Evolutionary conservation across 352 stramenopile species (phyloP).

Genomic region (Thalassiosira sp.): DNA sequence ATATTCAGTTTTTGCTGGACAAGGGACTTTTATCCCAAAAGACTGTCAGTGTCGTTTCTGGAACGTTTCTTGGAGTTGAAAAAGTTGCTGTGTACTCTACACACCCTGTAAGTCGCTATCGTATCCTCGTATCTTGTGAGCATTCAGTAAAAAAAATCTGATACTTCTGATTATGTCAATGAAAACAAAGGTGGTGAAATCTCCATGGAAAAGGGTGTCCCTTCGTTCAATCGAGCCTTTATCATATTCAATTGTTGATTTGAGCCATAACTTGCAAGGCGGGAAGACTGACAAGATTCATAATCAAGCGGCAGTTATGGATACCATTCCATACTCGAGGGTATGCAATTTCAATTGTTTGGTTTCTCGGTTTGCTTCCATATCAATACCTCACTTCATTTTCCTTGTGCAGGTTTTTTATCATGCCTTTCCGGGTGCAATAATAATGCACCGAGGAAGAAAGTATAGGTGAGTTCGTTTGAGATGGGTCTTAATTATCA

Average conservation of each 20-base stretch:
- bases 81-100: constrained; percentile 52
- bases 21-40: constrained; percentile 53
- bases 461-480: no score
- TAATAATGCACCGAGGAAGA: constrained; percentile 56
- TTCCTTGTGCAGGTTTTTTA: constrained; percentile 72
- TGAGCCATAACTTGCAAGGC: constrained; percentile 69
- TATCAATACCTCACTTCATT: no score
- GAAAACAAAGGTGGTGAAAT: constrained; percentile 56
- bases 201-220: constrained; percentile 68
- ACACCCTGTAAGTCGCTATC: constrained; percentile 57
- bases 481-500: neutral
- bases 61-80: constrained; percentile 6
- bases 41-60: constrained; percentile 24
- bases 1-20: constrained; percentile 49
- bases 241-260: constrained; percentile 75
- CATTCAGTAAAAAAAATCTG: no score
- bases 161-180: constrained; percentile 8
- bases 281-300: constrained; percentile 69
- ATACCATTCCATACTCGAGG: constrained; percentile 76
- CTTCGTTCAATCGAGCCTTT: constrained; percentile 77
- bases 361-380: no score
- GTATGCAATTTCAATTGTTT: constrained; percentile 12
- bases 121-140: no score
- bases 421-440: constrained; percentile 74
- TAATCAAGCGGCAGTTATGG: constrained; percentile 63